Percentiles rank a stretch among this genome's conserved stretches.
These are phyloP conservation scores for Ogataea corticis DNA, from an alignment of 805 yeast genomes.

Conservation along the genomic window DNA sequence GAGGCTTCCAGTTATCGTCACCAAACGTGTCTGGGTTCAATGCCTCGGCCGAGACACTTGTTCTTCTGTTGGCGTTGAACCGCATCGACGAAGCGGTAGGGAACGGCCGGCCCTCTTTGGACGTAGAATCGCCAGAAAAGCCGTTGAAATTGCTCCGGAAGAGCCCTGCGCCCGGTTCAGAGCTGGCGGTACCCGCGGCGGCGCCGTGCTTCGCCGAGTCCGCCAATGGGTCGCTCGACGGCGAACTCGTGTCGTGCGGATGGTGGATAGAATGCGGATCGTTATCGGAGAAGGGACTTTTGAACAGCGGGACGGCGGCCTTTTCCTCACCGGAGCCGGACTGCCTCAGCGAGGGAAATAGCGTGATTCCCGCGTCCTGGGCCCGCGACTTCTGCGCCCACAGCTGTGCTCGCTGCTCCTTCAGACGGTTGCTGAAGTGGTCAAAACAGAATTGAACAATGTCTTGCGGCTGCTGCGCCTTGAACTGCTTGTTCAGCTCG, in stretches of 20 bases:
- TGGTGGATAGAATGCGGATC: conserved; percentile 58
- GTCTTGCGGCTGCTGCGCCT: conserved; percentile 60
- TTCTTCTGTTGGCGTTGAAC: conserved; percentile 81
- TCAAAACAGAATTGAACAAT: conserved; percentile 74
- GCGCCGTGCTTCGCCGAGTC: conserved; percentile 4
- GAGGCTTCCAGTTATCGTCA: conserved; percentile 71
- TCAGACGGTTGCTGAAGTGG: conserved; percentile 64
- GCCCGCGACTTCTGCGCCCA: conserved; percentile 54
- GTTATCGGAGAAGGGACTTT: conserved; percentile 61
- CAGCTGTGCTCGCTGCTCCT: conserved; percentile 54
- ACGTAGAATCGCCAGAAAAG: conserved; percentile 15
- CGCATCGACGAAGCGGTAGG: conserved; percentile 46
- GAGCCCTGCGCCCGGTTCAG: conserved; percentile 23
- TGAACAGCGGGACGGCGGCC: conserved; percentile 42
- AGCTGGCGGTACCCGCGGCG: not conserved
- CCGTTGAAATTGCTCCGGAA: conserved; percentile 14
- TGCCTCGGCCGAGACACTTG: conserved; percentile 89
- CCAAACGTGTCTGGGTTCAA: conserved; percentile 70
- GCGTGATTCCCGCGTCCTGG: conserved; percentile 48
- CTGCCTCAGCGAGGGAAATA: conserved; percentile 18
- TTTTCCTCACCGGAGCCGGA: conserved; percentile 22
- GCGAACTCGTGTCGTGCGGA: conserved; percentile 27
- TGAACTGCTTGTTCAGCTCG: conserved; percentile 59
- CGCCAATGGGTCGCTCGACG: conserved; percentile 1
- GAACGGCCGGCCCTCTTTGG: conserved; percentile 6